phyloP scores from a whole-genome alignment of 2,329 filamentous ascomycete genomes.

The Fusarium tanahbumbuense region DNA sequence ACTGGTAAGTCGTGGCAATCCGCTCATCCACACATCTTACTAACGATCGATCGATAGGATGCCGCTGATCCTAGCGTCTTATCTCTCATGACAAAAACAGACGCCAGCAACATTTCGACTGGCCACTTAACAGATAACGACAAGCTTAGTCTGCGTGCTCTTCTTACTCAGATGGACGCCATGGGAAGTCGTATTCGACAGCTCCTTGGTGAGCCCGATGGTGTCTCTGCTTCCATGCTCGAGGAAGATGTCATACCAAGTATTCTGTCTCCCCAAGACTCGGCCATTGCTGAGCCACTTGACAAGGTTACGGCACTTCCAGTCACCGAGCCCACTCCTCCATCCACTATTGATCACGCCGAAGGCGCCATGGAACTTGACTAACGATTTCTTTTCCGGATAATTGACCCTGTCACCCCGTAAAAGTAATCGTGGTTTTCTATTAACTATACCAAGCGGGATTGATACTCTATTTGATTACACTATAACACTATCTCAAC shows the following conservation, averaged over 20 bases:
- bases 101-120: slow-evolving; percentile 56
- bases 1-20: slow-evolving; percentile 63
- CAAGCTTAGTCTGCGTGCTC: slow-evolving; percentile 59
- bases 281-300: slow-evolving; percentile 45
- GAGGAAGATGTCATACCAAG: slow-evolving; percentile 43
- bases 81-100: slow-evolving; percentile 61
- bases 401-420: background rate
- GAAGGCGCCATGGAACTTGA: slow-evolving; percentile 57
- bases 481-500: slow-evolving; percentile 27
- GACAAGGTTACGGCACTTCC: slow-evolving; percentile 49
- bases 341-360: slow-evolving; percentile 54
- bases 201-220: slow-evolving; percentile 51
- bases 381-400: slow-evolving; percentile 31
- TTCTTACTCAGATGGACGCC: slow-evolving; percentile 61
- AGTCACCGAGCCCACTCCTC: slow-evolving; percentile 55
- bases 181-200: slow-evolving; percentile 57
- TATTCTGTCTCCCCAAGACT: slow-evolving; percentile 45
- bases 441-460: slow-evolving; percentile 18
- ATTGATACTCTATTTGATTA: slow-evolving; percentile 38
- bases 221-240: slow-evolving; percentile 32
- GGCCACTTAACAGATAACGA: slow-evolving; percentile 58
- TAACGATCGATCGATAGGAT: slow-evolving; percentile 50
- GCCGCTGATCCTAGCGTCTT: slow-evolving; percentile 59
- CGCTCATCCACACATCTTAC: slow-evolving; percentile 1
- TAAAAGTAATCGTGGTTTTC: slow-evolving; percentile 21